Base-by-base conservation (phyloP, 2,329 filamentous ascomycete genomes). In the Aureobasidium melanogenum region DNA sequence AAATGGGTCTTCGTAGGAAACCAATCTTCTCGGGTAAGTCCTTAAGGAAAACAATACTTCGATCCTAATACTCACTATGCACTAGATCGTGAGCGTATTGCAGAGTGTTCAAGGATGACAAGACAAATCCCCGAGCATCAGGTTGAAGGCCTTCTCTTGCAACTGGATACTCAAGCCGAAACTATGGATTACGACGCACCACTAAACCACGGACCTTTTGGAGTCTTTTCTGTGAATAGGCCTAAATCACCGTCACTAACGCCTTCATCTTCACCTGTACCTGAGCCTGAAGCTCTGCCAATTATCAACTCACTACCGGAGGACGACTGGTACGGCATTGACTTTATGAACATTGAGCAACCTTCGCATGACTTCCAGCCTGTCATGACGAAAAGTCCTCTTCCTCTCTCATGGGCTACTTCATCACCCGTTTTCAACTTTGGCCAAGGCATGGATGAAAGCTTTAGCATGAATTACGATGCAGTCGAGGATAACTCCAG, bases 261-360 rank as follows among this genome's bases (percentile, higher is more conserved):
- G 5, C 54, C 52, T 46, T 57, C 54, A n/a, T 57, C 54, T 14
- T 24, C 52, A 12, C 52, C 39, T 44, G 52, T 56, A 28, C 52
- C 52, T 8, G 56, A 59, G 30, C 39, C 56, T 30, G 44, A 50
- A 39, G 43, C 43, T 39, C 43, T 59, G 8, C 28, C 56, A 3
- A 39, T 50, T 10, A 48, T 48, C 1, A 22, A 32, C 9, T 26
- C 43, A 7, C 12, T 59, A 9, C 56, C 32, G 2, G 56, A 59
- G 24, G 56, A 59, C 12, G 56, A 59, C 24, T 59, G 56, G 56
- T 39, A 44, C 22, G 56, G 56, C 28, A 26, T 59, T 59, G 56
- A 50, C 32, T 59, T 50, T 1, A 50, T 47, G 41, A 57, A 57
- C 30, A 22, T 43, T n/a, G 56, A 59, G 32, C 43, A 59, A 34